phyloP scores from a whole-genome alignment of 129 eudicot genomes.

The Chrysanthemum lavandulifolium region DNA sequence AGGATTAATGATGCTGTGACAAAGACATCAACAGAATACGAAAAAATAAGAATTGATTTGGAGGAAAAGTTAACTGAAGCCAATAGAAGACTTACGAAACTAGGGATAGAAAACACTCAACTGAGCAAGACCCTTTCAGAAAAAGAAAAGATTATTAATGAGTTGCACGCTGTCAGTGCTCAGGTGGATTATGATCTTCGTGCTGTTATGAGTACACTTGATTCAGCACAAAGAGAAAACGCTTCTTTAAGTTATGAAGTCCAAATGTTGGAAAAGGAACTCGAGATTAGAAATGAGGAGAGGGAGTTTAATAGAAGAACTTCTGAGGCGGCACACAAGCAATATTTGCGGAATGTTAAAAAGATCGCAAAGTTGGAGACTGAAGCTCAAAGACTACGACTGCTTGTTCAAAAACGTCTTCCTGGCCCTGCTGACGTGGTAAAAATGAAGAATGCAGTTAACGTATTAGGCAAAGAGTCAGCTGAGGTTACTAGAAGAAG shows the following conservation, averaged over 20 bases:
- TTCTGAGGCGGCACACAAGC: conserved; percentile 66
- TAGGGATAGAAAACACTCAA: conserved; percentile 54
- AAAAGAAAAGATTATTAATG: conserved; percentile 61
- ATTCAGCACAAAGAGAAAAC: conserved; percentile 64
- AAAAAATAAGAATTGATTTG: conserved; percentile 32
- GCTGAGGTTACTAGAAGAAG: conserved; percentile 52
- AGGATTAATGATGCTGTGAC: conserved; percentile 59
- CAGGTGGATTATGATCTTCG: conserved; percentile 55
- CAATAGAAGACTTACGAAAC: conserved; percentile 38
- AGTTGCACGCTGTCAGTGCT: conserved; percentile 37
- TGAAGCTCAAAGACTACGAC: conserved; percentile 77
- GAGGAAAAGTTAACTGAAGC: conserved; percentile 62
- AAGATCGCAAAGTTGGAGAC: conserved; percentile 74
- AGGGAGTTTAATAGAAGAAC: conserved; percentile 67
- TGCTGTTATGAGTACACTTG: conserved; percentile 48
- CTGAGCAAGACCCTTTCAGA: conserved; percentile 49
- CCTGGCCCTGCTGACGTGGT: conserved; percentile 83
- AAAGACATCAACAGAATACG: conserved; percentile 60
- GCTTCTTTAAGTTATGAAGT: conserved; percentile 75
- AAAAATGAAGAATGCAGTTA: conserved; percentile 60
- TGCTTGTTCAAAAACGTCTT: conserved; percentile 68
- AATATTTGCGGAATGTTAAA: conserved; percentile 63
- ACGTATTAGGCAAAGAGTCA: no score
- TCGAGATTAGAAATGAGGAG: conserved; percentile 86
- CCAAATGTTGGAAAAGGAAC: conserved; percentile 75